Conservation (phyloP, 345 rosid species). For the Pugionium cornutum region DNA sequence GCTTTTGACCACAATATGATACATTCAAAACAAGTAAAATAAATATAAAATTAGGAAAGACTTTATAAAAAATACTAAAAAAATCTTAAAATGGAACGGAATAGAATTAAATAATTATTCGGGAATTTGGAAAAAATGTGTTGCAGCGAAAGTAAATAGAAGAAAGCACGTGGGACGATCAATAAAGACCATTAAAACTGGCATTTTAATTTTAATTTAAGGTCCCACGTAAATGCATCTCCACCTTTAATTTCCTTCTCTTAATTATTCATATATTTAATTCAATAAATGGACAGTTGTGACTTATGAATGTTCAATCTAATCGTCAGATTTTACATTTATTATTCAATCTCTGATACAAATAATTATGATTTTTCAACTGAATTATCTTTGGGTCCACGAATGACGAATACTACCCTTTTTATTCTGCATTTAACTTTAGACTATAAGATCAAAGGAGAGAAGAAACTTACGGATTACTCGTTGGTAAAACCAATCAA, state of each 20-base stretch:
- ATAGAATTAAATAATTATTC: too few relatives aligned
- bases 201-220: constrained; percentile 30
- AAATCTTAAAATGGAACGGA: too few relatives aligned
- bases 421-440: not conserved
- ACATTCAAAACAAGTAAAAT: too few relatives aligned
- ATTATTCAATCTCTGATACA: constrained; percentile 29
- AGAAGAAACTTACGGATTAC: constrained; percentile 5
- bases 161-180: constrained; percentile 37
- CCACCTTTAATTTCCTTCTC: constrained; percentile 13
- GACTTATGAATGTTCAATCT: constrained; percentile 28
- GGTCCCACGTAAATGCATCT: constrained; percentile 30
- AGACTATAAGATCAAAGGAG: not conserved
- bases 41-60: too few relatives aligned
- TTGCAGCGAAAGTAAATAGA: too few relatives aligned
- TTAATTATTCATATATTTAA: constrained; percentile 1
- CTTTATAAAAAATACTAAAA: too few relatives aligned
- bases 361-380: constrained; percentile 13
- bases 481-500: constrained; percentile 14
- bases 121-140: too few relatives aligned
- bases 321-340: constrained; percentile 28
- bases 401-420: too few relatives aligned
- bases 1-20: too few relatives aligned
- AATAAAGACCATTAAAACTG: constrained; percentile 27
- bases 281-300: constrained; percentile 29
- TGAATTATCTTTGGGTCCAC: constrained; percentile 22